phyloP scores from a whole-genome alignment of 495 filamentous ascomycete genomes.

The Penicillium cosmopolitanum region DNA sequence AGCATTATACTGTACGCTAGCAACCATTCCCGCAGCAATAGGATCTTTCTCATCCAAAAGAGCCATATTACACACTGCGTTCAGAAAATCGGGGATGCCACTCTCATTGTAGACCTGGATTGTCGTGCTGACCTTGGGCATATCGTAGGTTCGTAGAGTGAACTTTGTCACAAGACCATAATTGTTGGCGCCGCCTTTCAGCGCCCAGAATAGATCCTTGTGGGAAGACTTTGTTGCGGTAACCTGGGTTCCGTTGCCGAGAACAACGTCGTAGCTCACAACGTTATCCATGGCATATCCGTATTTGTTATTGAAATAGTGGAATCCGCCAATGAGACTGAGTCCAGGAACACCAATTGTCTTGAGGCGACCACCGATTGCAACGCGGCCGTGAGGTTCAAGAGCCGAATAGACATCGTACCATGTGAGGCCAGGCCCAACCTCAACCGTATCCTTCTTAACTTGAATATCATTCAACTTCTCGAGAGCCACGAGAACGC shows the following conservation, averaged over 20 bases:
- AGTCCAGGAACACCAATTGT: conserved; percentile 48
- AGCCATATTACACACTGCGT: conserved; percentile 24
- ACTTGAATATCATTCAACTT: conserved; percentile 24
- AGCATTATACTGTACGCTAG: conserved; percentile 28
- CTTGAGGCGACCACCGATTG: conserved; percentile 40
- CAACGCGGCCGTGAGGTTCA: conserved; percentile 36
- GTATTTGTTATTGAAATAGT: conserved; percentile 45
- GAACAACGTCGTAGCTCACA: conserved; percentile 31
- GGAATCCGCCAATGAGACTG: conserved; percentile 37
- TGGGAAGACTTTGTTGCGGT: conserved; percentile 25
- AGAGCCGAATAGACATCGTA: conserved; percentile 42
- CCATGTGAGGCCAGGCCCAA: conserved; percentile 47
- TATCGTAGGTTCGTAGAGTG: conserved; percentile 44
- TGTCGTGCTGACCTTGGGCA: conserved; percentile 41
- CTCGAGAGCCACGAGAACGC: conserved; percentile 27
- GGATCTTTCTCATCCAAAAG: conserved; percentile 21
- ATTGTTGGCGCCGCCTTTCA: conserved; percentile 47
- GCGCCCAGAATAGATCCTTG: conserved; percentile 42
- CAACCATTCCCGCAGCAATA: conserved; percentile 30
- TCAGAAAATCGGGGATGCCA: conserved; percentile 20
- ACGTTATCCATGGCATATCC: conserved; percentile 51
- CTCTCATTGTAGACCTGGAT: conserved; percentile 41
- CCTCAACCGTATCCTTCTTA: conserved; percentile 21
- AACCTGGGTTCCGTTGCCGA: conserved; percentile 35
- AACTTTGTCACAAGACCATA: conserved; percentile 52